These are phyloP conservation scores for Senna tora DNA, from an alignment of 306 rosid species.

Conservation along the genomic window DNA sequence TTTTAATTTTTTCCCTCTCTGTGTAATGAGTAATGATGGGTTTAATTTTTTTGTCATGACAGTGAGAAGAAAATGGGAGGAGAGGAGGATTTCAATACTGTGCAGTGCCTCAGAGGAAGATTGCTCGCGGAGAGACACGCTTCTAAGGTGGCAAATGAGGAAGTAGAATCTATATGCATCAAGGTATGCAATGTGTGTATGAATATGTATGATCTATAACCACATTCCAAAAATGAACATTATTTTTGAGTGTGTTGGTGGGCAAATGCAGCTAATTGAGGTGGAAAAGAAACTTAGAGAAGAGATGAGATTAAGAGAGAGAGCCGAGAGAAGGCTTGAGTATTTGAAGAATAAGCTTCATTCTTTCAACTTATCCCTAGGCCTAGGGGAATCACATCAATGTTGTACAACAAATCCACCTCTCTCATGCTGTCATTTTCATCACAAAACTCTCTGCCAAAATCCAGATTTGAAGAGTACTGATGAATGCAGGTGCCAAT, in stretches of 20 bases:
- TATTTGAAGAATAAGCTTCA: slow-evolving; percentile 56
- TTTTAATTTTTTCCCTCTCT: slow-evolving; percentile 24
- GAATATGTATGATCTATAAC: background rate
- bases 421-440: background rate
- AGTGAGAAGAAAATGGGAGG: slow-evolving; percentile 53
- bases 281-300: slow-evolving; percentile 52
- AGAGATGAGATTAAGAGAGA: slow-evolving; percentile 54
- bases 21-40: background rate
- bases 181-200: slow-evolving; percentile 43
- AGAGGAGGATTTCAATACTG: slow-evolving; percentile 47
- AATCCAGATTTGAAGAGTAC: slow-evolving; percentile 31
- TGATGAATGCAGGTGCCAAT: slow-evolving; percentile 36
- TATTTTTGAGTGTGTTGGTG: background rate
- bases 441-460: slow-evolving; percentile 26
- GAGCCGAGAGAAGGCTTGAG: slow-evolving; percentile 61
- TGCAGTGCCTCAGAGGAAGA: slow-evolving; percentile 74
- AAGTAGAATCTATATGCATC: slow-evolving; percentile 49
- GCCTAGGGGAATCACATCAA: slow-evolving; percentile 40
- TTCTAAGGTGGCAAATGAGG: slow-evolving; percentile 59
- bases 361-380: slow-evolving; percentile 46
- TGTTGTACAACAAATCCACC: slow-evolving; percentile 26
- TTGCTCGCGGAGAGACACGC: slow-evolving; percentile 77
- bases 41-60: too few species aligned
- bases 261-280: slow-evolving; percentile 55
- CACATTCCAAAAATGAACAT: background rate